Base-by-base conservation (phyloP, 495 filamentous ascomycete genomes). In the Penicillium taxi region DNA sequence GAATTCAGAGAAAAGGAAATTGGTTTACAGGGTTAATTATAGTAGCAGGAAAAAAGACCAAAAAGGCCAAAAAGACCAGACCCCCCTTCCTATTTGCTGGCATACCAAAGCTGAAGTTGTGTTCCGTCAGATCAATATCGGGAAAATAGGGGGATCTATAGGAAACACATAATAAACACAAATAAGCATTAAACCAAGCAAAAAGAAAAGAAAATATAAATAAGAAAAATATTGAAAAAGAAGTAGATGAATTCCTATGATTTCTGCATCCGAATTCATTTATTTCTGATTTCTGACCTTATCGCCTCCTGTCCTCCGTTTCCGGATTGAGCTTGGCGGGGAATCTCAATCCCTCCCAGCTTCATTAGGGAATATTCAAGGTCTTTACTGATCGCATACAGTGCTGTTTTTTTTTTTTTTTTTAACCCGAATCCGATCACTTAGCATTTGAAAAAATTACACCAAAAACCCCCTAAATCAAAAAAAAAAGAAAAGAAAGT, bases 321-420 rank as follows among this genome's bases (percentile, higher is more conserved):
- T 65, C 57, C 61, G 61, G 61, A 49, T 59, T 35, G 48, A 59
- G 59, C 39, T 49, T 56, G 56, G 53, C 46, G 60, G 60, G 55
- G 57, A 55, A 59, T 63, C 53, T 53, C 59, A 57, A 41, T n/a
- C 20, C 40, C 42, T n/a, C 5, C 12, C 12, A 7, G 12, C 39
- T 35, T 6, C 35, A 32, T 24, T 11, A 24, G n/a, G n/a, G n/a
- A n/a, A n/a, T n/a, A n/a, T n/a, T n/a, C n/a, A n/a, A n/a, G n/a
- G n/a, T n/a, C n/a, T n/a, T n/a, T n/a, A n/a, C n/a, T n/a, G n/a
- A n/a, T n/a, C n/a, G n/a, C n/a, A n/a, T n/a, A n/a, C n/a, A n/a
- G n/a, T n/a, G n/a, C n/a, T n/a, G n/a, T n/a, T n/a, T n/a, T n/a
- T n/a, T n/a, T n/a, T n/a, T n/a, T n/a, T n/a, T n/a, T n/a, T n/a